Conservation (phyloP, 805 yeast genomes). For the Huiozyma sinensis region DNA sequence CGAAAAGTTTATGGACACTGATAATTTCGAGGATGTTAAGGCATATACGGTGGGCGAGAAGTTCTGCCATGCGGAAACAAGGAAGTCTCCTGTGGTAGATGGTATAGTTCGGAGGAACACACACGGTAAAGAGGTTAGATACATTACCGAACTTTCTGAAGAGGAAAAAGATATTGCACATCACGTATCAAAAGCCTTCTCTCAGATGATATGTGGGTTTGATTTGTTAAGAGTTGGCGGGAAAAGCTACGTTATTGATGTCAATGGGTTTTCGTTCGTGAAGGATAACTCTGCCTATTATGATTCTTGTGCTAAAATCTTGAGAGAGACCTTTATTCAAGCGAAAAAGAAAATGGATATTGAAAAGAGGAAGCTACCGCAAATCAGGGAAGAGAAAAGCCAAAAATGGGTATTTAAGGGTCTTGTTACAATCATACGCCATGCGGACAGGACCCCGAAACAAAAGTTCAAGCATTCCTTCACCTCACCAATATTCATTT, state of each 20-base stretch:
- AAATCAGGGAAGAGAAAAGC: conserved; percentile 30
- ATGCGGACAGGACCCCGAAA: conserved; percentile 97
- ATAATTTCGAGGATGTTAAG: conserved; percentile 95
- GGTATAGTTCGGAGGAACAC: conserved; percentile 96
- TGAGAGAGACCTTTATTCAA: conserved; percentile 61
- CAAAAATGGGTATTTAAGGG: conserved; percentile 98
- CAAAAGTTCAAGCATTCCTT: conserved; percentile 95
- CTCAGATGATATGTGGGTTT: conserved; percentile 95
- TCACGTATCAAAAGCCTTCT: conserved; percentile 62
- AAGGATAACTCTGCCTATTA: conserved; percentile 84
- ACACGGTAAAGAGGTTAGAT: conserved; percentile 93
- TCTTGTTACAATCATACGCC: conserved; percentile 80
- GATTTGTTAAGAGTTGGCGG: conserved; percentile 87
- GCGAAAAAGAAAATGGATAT: conserved; percentile 42
- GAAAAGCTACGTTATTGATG: conserved; percentile 86
- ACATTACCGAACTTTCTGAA: conserved; percentile 64
- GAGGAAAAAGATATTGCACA: conserved; percentile 76
- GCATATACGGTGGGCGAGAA: conserved; percentile 91
- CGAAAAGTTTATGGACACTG: conserved; percentile 95
- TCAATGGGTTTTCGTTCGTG: conserved; percentile 95
- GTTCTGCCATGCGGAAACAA: conserved; percentile 95
- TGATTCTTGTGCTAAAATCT: conserved; percentile 67
- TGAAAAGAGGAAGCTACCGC: conserved; percentile 29
- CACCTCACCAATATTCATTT: conserved; percentile 74
- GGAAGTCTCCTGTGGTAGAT: conserved; percentile 98